Conservation (phyloP, 2,329 filamentous ascomycete species). For the Sclerotinia glacialis region DNA sequence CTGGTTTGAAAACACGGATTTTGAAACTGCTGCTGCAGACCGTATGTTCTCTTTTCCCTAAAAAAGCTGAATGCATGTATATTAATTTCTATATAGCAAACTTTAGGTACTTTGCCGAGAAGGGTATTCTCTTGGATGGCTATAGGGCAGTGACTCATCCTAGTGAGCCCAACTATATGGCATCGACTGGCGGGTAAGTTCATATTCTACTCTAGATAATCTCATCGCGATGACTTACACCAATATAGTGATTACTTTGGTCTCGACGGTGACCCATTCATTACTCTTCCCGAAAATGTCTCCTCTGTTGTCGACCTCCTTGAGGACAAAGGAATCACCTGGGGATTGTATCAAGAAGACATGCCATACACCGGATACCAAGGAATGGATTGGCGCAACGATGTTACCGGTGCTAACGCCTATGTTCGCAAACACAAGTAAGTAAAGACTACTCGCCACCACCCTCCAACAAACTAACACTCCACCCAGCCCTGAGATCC, state of each 20-base stretch:
- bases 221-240: not conserved
- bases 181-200: constrained; percentile 55
- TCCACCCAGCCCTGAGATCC: constrained; percentile 47
- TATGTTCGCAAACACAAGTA: constrained; percentile 83
- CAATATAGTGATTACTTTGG: constrained; percentile 56
- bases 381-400: constrained; percentile 62
- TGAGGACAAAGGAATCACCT: constrained; percentile 61
- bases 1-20: constrained; percentile 77
- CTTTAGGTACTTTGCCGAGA: constrained; percentile 54
- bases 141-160: constrained; percentile 67
- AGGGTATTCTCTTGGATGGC: constrained; percentile 61
- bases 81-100: constrained; percentile 45
- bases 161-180: constrained; percentile 73
- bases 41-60: constrained; percentile 45
- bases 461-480: not conserved
- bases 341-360: constrained; percentile 75
- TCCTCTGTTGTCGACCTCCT: constrained; percentile 68
- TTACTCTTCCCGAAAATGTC: constrained; percentile 56
- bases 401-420: constrained; percentile 63
- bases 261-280: constrained; percentile 66
- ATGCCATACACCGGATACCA: constrained; percentile 73
- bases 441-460: constrained; percentile 24
- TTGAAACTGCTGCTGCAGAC: constrained; percentile 61
- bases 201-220: not conserved
- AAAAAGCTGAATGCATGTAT: constrained; percentile 28